Conservation (phyloP, 2,329 filamentous ascomycete species). For the Fusarium pininemorale region DNA sequence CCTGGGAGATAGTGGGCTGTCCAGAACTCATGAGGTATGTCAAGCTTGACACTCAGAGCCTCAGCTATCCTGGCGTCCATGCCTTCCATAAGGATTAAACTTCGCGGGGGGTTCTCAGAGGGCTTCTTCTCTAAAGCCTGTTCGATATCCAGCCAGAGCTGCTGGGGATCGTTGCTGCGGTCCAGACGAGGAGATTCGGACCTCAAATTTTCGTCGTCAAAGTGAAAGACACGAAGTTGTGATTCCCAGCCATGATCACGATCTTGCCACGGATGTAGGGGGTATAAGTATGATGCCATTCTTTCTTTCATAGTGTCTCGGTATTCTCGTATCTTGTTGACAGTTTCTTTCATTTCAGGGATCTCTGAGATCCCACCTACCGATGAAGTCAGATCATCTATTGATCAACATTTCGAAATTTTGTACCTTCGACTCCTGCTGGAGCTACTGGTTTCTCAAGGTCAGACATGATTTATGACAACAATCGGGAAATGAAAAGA, state of each 20-base stretch:
- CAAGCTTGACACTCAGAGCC: neutral
- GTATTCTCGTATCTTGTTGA: neutral
- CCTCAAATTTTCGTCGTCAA: neutral
- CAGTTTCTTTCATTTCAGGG: neutral
- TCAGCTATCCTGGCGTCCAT: neutral
- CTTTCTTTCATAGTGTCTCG: neutral
- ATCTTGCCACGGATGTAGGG: neutral
- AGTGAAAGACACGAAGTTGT: neutral
- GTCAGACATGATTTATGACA: neutral
- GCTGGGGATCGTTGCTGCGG: neutral
- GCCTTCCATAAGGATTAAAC: neutral
- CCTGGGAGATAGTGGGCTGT: neutral
- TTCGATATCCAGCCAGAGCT: neutral
- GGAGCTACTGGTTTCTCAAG: neutral
- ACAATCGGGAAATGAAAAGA: neutral
- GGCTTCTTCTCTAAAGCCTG: neutral
- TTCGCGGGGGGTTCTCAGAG: neutral
- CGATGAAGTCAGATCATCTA: accelerated
- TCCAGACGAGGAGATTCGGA: neutral
- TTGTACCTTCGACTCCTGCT: neutral
- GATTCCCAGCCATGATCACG: neutral
- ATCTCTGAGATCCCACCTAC: neutral
- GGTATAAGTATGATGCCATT: accelerated
- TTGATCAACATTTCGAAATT: accelerated
- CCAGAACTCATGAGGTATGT: neutral